Base-by-base conservation (phyloP, 2,329 filamentous ascomycete genomes). In the Pseudogymnoascus destructans region DNA sequence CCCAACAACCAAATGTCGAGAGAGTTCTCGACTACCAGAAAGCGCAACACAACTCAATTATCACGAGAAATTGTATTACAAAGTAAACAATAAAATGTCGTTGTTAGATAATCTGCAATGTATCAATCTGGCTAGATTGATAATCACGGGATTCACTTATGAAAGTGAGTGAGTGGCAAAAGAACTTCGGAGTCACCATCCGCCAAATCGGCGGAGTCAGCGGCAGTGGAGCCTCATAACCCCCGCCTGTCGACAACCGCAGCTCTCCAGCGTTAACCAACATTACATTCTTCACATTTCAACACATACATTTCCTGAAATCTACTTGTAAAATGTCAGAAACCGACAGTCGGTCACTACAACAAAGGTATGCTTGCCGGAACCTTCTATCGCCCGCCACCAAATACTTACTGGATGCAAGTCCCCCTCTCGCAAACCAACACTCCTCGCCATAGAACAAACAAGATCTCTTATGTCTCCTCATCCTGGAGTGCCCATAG, bases 221-320 rank as follows among this genome's bases (percentile, higher is more conserved):
- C 38, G 19, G 11, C 23, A 25, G 23, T 30, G 46, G 25, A 52
- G 46, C 46, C 46, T 52, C 30, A 30, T 52, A 10, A n/a, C 46
- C 46, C 46, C 46, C 46, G n/a, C 46, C 25, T 17, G 19, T 25
- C 9, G 25, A 27, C 46, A 15, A 5, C 42, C n/a, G 25, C 46
- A 6, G 25, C n/a, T 23, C 25, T 30, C 25, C 46, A 6, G 11
- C 25, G 25, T 52, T 11, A 30, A 11, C 46, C 46, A 52, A 30
- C 46, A 52, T 52, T 30, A 30, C 25, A 30, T 30, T 52, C 46
- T 52, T 52, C 46, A 52, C 46, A 52, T 52, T 52, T 52, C 46
- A 52, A 52, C 46, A 52, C n/a, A 30, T 52, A 52, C 46, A 52
- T 52, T 4, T 19, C 9, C 46, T 52, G 5, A 30, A 30, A 52